A percentile compares a stretch with the other conserved stretches of the same genome.
phyloP scores from a whole-genome alignment of 768 basidiomycete species.

The Vararia minispora region DNA sequence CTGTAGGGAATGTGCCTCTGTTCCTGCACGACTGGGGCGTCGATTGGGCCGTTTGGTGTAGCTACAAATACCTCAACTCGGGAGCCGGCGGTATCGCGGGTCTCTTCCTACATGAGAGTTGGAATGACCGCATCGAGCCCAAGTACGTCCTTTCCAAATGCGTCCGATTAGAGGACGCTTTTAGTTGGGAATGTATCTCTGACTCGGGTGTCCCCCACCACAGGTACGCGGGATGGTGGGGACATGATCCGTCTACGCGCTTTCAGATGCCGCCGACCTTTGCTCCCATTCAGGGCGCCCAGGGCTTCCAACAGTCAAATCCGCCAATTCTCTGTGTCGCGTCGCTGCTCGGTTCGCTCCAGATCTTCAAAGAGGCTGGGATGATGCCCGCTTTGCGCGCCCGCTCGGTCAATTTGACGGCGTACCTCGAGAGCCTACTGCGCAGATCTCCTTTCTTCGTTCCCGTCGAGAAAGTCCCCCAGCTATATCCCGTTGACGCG shows the following conservation, averaged over 20 bases:
- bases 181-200: no score
- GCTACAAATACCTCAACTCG: conserved; percentile 96
- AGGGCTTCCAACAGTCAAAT: conserved; percentile 95
- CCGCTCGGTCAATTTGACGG: conserved; percentile 64
- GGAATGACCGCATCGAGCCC: conserved; percentile 50
- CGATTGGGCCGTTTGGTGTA: conserved; percentile 98
- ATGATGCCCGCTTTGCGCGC: conserved; percentile 59
- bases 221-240: conserved; percentile 98
- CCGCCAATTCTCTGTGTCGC: conserved; percentile 74
- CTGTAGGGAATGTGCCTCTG: conserved; percentile 85
- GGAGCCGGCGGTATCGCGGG: conserved; percentile 98
- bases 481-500: conserved; percentile 18
- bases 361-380: conserved; percentile 68
- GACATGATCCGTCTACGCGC: conserved; percentile 76
- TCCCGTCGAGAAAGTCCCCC: conserved; percentile 24
- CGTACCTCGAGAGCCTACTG: conserved; percentile 55
- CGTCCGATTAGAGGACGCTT: no score
- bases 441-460: conserved; percentile 54
- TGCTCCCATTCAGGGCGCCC: conserved; percentile 78
- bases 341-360: conserved; percentile 73
- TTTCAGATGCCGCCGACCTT: conserved; percentile 86
- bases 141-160: conserved; percentile 33
- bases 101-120: conserved; percentile 77
- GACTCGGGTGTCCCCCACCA: conserved; percentile 2
- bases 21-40: conserved; percentile 86